Percentiles rank a stretch among this genome's conserved stretches.
Conservation (phyloP, 2,329 filamentous ascomycete species). For the Gremmenia infestans region DNA sequence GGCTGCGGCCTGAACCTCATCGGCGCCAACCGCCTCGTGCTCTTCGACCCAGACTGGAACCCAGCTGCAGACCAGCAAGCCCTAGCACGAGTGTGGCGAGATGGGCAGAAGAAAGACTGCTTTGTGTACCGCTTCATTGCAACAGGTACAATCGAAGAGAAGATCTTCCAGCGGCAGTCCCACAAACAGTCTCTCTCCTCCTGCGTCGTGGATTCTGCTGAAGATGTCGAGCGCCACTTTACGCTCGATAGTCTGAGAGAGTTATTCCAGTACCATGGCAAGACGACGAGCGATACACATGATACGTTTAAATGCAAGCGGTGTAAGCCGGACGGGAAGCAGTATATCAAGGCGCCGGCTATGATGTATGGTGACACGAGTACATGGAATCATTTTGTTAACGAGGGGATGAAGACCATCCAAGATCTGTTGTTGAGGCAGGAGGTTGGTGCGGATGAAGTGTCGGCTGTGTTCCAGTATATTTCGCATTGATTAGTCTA, state of each 20-base stretch:
- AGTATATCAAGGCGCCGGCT: slow-evolving; percentile 84
- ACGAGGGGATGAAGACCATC: slow-evolving; percentile 72
- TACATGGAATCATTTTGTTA: slow-evolving; percentile 98
- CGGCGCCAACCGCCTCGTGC: slow-evolving; percentile 86
- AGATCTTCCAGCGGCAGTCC: slow-evolving; percentile 97
- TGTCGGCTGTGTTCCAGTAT: slow-evolving; percentile 97
- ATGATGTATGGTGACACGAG: slow-evolving; percentile 98
- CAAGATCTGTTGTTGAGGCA: slow-evolving; percentile 89
- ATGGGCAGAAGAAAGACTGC: slow-evolving; percentile 98
- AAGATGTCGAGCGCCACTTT: slow-evolving; percentile 97
- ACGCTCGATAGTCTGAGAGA: slow-evolving; percentile 85
- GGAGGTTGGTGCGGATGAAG: slow-evolving; percentile 70
- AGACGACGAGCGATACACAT: slow-evolving; percentile 88
- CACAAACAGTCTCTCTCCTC: slow-evolving; percentile 97
- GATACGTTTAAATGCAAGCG: slow-evolving; percentile 98
- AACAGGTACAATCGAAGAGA: slow-evolving; percentile 96
- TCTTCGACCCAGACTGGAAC: slow-evolving; percentile 98
- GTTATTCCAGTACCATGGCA: slow-evolving; percentile 84
- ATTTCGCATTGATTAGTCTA: slow-evolving; percentile 71
- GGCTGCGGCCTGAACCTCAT: slow-evolving; percentile 95
- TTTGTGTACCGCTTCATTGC: slow-evolving; percentile 99
- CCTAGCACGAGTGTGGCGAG: slow-evolving; percentile 94
- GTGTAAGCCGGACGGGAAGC: slow-evolving; percentile 81
- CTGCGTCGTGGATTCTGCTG: slow-evolving; percentile 91
- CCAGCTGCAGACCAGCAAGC: slow-evolving; percentile 97